Evolutionary conservation across 2,329 filamentous ascomycete species (phyloP).

Genomic region (Acephala macrosclerotiorum): DNA sequence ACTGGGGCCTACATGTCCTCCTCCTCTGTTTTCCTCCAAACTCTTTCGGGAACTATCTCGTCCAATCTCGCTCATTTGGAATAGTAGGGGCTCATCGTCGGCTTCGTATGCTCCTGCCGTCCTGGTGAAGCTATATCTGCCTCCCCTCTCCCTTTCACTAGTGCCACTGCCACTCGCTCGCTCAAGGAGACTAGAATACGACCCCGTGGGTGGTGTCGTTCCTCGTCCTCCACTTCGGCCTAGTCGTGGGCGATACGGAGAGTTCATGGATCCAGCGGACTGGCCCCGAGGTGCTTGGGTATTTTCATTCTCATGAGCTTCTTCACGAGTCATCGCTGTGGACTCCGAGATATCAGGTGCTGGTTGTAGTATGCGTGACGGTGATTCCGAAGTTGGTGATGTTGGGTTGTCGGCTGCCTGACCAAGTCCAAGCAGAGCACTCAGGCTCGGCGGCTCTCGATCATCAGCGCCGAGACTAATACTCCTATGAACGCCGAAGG

Average conservation of each 20-base stretch:
- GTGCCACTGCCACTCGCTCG: conserved; percentile 43
- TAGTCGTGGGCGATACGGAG: conserved; percentile 42
- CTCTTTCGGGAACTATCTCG: conserved; percentile 60
- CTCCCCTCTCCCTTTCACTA: conserved; percentile 46
- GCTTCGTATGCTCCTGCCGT: conserved; percentile 54
- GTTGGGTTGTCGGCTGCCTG: conserved; percentile 49
- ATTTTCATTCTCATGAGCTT: conserved; percentile 35
- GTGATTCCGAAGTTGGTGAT: conserved; percentile 37
- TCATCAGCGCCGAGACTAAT: conserved; percentile 73
- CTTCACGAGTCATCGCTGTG: conserved; percentile 36
- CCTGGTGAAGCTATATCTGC: conserved; percentile 53
- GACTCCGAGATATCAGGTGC: conserved; percentile 42
- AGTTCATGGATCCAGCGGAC: conserved; percentile 39
- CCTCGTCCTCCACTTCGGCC: conserved; percentile 43
- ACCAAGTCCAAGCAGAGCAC: conserved; percentile 61
- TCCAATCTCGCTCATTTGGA: conserved; percentile 77
- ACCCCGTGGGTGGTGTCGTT: conserved; percentile 43
- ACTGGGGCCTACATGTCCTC: conserved; percentile 21
- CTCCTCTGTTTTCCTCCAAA: conserved; percentile 53
- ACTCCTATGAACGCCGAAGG: conserved; percentile 68
- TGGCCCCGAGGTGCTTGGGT: conserved; percentile 38
- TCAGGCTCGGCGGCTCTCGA: conserved; percentile 69
- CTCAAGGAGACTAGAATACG: conserved; percentile 46
- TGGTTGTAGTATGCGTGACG: conserved; percentile 44
- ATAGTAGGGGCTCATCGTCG: conserved; percentile 75